phyloP scores from a whole-genome alignment of 441 rosid species.

The Daphne laureola region DNA sequence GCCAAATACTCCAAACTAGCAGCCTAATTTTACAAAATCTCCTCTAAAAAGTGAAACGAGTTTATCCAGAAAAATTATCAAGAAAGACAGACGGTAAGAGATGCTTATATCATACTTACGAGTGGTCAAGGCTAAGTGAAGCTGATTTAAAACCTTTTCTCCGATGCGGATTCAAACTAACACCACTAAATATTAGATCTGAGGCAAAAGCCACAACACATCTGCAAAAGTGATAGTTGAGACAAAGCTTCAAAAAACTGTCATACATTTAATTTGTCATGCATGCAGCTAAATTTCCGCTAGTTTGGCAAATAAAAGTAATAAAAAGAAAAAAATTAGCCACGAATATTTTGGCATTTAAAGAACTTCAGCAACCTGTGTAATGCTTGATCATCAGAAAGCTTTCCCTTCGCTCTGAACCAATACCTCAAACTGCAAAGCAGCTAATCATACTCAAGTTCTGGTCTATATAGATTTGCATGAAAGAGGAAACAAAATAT shows the following conservation, averaged over 20 bases:
- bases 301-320: too few relatives aligned
- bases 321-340: background rate
- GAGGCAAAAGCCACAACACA: conserved; percentile 91
- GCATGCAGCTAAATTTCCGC: too few relatives aligned
- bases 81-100: background rate
- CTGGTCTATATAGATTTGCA: background rate
- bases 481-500: conserved; percentile 1
- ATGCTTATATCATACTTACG: conserved; percentile 47
- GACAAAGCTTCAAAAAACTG: background rate
- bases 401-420: conserved; percentile 93
- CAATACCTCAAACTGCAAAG: conserved; percentile 71
- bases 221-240: conserved; percentile 30
- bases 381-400: conserved; percentile 93
- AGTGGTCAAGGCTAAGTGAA: conserved; percentile 82
- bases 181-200: conserved; percentile 68
- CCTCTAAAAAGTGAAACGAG: background rate
- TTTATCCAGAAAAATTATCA: conserved; percentile 2
- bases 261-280: background rate
- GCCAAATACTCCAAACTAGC: too few relatives aligned
- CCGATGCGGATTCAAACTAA: conserved; percentile 89
- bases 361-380: conserved; percentile 51
- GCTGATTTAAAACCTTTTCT: conserved; percentile 45
- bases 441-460: conserved; percentile 15
- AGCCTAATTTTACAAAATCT: too few relatives aligned
- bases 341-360: conserved; percentile 3